Evolutionary conservation across 345 rosid genomes (phyloP), one percentile per base, ranked within the genome.

Genomic region (Aquilaria malaccensis): DNA sequence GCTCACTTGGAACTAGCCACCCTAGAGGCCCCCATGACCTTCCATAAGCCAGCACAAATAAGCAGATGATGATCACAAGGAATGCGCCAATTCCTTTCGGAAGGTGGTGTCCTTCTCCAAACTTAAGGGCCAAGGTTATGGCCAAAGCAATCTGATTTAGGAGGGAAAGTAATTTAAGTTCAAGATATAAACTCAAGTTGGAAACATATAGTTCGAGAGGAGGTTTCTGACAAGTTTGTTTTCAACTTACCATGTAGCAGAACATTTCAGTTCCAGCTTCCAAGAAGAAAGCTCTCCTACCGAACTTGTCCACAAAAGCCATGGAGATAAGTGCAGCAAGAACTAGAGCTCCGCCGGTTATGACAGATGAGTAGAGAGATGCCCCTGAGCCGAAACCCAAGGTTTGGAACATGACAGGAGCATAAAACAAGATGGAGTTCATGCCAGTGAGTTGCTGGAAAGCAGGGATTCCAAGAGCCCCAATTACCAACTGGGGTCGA

Each of bases 11-110:
- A 33, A 88, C 96, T 22, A 91, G 71, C 98, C 96, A 91, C 6
- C 96, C 96, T n/a, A 91, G 78, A 14, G 96, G 98, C 2, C 98
- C 98, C 96, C 98, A 92, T 0, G 96, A 92, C 67, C 96, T 81
- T 6, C 96, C 98, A 10, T 86, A 88, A 0, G 96, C 92, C 50
- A 88, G 62, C 13, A 86, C 93, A 65, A 91, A 91, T 6, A 86
- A 61, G 81, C 79, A 86, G 14, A 91, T 74, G 45, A 88, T 62
- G 2, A 77, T 22, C 64, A 90, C 95, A 0, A 90, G 87, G 69
- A 85, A 70, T 3, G 60, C 2, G 7, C 91, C 84, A 0, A 78
- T 37, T 5, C 73, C 72, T 63, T 73, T 72, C 0, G 96, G 55
- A 2, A 88, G 81, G 13, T 37, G 50, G 52, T 67, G 64, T 41